Base-by-base conservation (phyloP, 1,139 yeast species). In the Sugiyamaella japonica region DNA sequence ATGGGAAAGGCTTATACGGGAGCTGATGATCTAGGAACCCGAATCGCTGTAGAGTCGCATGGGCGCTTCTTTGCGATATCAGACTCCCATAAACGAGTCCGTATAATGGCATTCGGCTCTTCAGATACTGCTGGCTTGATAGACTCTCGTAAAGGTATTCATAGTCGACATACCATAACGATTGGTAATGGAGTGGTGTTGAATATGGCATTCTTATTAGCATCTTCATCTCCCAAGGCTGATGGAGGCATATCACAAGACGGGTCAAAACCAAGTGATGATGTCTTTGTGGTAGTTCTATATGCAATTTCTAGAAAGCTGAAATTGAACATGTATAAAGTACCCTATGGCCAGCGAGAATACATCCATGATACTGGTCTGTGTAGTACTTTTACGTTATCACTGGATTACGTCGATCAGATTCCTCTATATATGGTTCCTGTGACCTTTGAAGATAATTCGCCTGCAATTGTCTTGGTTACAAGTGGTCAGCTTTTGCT, bases 401-500 rank as follows among this genome's bases (percentile, higher is more conserved):
- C 56, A 10, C 39, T 55, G 13, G 45, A 45, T 13, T 49, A 29
- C 29, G 40, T 23, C 2, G 37, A 37, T 1, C 54, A 53, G n/a
- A 40, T 52, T n/a, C 63, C 63, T 5, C 36, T 60, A 32, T 61
- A 56, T 45, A 42, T 61, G 50, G 53, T 62, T 10, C 66, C 66
- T 1, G 58, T 62, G 5, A 49, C 50, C 3, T 15, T 29, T 1
- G 17, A 23, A 10, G 50, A 53, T n/a, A n/a, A n/a, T n/a, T 54
- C 52, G 4, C 50, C 57, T 1, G 63, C 59, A 3, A 54, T 61
- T 4, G 59, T 61, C 17, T 29, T 63, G 7, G 56, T 57, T 7
- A 54, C 60, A 1, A 48, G 28, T 4, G 42, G 48, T n/a, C 31
- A 46, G 39, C 41, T 63, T 12, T 48, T 56, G n/a, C 44, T 59